These are phyloP conservation scores for Piper longum DNA, from an alignment of 164 flowering plant species.

Conservation along the genomic window DNA sequence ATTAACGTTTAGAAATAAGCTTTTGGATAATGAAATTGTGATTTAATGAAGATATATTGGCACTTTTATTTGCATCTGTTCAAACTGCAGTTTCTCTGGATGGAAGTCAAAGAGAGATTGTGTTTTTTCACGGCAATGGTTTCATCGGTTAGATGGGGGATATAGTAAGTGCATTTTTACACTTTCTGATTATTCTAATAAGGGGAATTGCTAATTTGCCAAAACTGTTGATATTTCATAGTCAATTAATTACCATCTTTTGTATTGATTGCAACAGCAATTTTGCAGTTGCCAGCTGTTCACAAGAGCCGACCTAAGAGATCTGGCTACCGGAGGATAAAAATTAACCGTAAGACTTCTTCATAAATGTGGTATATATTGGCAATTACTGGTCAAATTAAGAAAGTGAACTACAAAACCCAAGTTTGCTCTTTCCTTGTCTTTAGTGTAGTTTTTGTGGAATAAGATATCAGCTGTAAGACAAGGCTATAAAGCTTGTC, in stretches of 20 bases:
- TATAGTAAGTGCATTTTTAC: conserved; percentile 44
- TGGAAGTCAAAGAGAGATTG: conserved; percentile 88
- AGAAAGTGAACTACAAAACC: too few relatives aligned
- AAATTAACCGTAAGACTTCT: conserved; percentile 59
- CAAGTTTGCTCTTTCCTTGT: too few relatives aligned
- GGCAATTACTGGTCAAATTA: too few relatives aligned
- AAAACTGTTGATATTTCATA: not conserved
- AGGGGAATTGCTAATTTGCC: not conserved
- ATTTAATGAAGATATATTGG: too few relatives aligned
- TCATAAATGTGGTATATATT: not conserved
- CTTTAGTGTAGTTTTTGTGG: too few relatives aligned
- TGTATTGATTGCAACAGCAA: conserved; percentile 45
- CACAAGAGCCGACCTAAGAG: conserved; percentile 72
- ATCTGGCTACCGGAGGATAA: conserved; percentile 67
- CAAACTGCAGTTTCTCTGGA: conserved; percentile 22
- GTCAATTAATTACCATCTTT: not conserved
- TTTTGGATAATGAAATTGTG: too few relatives aligned
- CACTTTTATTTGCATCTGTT: not conserved
- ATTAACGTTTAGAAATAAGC: too few relatives aligned
- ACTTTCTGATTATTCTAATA: not conserved
- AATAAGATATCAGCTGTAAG: too few relatives aligned
- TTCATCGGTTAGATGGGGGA: conserved; percentile 86
- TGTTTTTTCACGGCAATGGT: conserved; percentile 95
- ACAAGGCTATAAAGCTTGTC: too few relatives aligned
- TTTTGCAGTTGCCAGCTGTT: conserved; percentile 64